Percentiles rank a stretch among this genome's conserved stretches.
phyloP scores from a whole-genome alignment of 352 stramenopile species.

The Globisporangium solare region DNA sequence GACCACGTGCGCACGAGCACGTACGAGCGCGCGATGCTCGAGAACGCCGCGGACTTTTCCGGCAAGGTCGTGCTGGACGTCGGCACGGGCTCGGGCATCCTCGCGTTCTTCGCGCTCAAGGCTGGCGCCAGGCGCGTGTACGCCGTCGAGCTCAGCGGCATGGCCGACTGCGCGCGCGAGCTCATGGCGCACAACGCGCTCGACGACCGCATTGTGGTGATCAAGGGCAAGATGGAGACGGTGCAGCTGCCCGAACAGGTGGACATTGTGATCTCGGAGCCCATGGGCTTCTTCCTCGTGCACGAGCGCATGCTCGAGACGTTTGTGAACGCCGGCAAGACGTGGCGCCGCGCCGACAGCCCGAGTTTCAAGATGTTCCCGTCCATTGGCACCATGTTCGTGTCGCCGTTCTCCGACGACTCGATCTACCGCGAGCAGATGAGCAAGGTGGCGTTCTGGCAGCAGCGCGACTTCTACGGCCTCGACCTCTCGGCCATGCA shows the following conservation, averaged over 20 bases:
- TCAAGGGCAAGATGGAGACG: slow-evolving; percentile 97
- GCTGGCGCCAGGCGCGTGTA: slow-evolving; percentile 95
- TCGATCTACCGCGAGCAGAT: slow-evolving; percentile 92
- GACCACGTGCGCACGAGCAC: slow-evolving; percentile 98
- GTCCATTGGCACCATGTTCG: slow-evolving; percentile 95
- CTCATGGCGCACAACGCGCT: slow-evolving; percentile 95
- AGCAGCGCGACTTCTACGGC: slow-evolving; percentile 96
- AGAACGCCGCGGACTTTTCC: slow-evolving; percentile 93
- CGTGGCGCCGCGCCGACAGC: slow-evolving; percentile 88
- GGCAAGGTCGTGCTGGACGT: slow-evolving; percentile 99
- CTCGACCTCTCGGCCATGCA: slow-evolving; percentile 93
- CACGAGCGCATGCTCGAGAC: slow-evolving; percentile 99
- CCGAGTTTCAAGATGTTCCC: slow-evolving; percentile 94
- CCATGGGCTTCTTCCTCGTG: slow-evolving; percentile 99
- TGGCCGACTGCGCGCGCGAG: slow-evolving; percentile 94
- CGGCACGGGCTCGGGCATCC: slow-evolving; percentile 98
- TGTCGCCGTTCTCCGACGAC: slow-evolving; percentile 94
- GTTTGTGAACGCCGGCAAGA: slow-evolving; percentile 92
- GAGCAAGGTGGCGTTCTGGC: slow-evolving; percentile 91
- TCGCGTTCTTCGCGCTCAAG: slow-evolving; percentile 97
- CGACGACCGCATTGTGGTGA: slow-evolving; percentile 94
- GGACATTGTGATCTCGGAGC: slow-evolving; percentile 99
- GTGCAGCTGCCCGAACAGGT: slow-evolving; percentile 94
- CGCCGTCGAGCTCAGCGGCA: slow-evolving; percentile 96
- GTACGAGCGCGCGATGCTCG: slow-evolving; percentile 97